These are phyloP conservation scores for Kwoniella botswanensis DNA, from an alignment of 768 basidiomycete genomes.

Conservation along the genomic window DNA sequence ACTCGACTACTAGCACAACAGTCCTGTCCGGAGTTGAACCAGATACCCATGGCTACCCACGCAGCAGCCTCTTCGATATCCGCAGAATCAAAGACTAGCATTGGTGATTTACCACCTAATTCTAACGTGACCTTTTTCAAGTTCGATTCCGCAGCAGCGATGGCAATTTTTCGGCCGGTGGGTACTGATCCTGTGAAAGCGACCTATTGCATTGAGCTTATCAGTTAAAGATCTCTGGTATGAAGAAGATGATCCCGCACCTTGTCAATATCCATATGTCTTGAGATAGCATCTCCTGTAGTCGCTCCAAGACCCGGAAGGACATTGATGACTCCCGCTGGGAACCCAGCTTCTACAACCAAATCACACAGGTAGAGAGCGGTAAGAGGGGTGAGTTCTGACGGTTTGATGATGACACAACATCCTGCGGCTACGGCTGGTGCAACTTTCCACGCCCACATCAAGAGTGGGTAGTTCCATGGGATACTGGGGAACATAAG, in stretches of 20 bases:
- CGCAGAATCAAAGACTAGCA: constrained; percentile 79
- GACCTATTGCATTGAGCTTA: constrained; percentile 54
- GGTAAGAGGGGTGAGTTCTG: constrained; percentile 75
- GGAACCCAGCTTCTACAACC: constrained; percentile 76
- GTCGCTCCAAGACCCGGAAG: constrained; percentile 73
- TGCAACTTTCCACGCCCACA: constrained; percentile 75
- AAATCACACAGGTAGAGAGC: constrained; percentile 64
- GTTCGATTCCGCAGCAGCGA: constrained; percentile 78
- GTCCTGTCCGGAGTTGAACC: constrained; percentile 79
- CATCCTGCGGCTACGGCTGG: constrained; percentile 82
- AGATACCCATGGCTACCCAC: constrained; percentile 75
- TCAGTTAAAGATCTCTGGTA: not conserved
- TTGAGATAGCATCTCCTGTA: constrained; percentile 77
- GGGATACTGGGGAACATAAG: constrained; percentile 63
- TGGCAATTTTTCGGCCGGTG: constrained; percentile 77
- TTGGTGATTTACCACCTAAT: constrained; percentile 79
- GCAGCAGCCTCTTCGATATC: constrained; percentile 80
- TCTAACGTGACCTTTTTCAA: constrained; percentile 90
- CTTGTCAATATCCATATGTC: constrained; percentile 87
- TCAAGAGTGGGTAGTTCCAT: constrained; percentile 68
- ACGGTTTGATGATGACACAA: constrained; percentile 77
- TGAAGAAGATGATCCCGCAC: not conserved
- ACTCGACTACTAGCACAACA: constrained; percentile 78
- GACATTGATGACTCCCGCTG: constrained; percentile 82
- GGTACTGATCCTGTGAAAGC: constrained; percentile 86